phyloP scores from a whole-genome alignment of 257 asterid genomes.

The Plectranthus barbatus region DNA sequence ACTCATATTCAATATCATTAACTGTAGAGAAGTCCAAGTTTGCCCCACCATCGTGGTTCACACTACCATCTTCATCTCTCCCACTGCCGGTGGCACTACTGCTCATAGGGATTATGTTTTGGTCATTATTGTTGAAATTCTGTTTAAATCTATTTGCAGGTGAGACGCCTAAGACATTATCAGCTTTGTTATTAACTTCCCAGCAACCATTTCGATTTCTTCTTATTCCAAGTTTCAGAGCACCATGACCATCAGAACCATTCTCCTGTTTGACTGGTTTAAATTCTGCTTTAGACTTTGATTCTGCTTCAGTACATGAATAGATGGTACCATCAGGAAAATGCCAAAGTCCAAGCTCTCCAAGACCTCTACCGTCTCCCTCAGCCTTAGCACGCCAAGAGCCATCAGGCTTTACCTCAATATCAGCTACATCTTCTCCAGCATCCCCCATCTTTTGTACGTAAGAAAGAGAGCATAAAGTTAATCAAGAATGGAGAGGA shows the following conservation, averaged over 20 bases:
- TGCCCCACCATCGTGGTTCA: slow-evolving; percentile 71
- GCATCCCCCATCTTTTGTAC: slow-evolving; percentile 46
- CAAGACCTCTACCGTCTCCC: slow-evolving; percentile 48
- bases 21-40: slow-evolving; percentile 44
- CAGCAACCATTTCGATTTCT: slow-evolving; percentile 72
- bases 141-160: slow-evolving; percentile 42
- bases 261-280: slow-evolving; percentile 64
- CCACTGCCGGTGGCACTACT: slow-evolving; percentile 89
- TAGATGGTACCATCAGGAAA: slow-evolving; percentile 74
- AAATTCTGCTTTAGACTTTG: slow-evolving; percentile 52
- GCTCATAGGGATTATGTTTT: slow-evolving; percentile 60
- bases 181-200: slow-evolving; percentile 71
- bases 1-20: slow-evolving; percentile 61
- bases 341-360: slow-evolving; percentile 90
- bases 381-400: slow-evolving; percentile 98
- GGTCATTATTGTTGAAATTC: slow-evolving; percentile 32
- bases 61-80: slow-evolving; percentile 80
- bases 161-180: slow-evolving; percentile 35
- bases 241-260: slow-evolving; percentile 64
- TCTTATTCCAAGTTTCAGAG: slow-evolving; percentile 67
- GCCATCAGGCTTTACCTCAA: slow-evolving; percentile 98
- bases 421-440: slow-evolving; percentile 86
- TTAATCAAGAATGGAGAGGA: not conserved
- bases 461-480: not conserved
- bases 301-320: slow-evolving; percentile 44